phyloP scores from a whole-genome alignment of 306 rosid species.

The Trifolium dubium region DNA sequence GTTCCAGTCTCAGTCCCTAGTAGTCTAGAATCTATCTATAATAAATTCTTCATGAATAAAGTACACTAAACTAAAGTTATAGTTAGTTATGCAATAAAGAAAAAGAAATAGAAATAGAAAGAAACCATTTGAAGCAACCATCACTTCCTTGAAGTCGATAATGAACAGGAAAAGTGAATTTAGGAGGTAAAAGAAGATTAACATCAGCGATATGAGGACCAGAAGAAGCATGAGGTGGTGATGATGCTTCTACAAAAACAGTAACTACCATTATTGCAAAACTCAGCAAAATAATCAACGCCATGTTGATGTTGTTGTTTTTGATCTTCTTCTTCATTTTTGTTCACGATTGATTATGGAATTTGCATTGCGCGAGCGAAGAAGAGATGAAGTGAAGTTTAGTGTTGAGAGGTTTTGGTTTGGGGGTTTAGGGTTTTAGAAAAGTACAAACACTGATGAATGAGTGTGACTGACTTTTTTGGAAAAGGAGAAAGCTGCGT shows the following conservation, averaged over 20 bases:
- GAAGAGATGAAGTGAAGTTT: background rate
- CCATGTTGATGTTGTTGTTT: background rate
- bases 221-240: slow-evolving; percentile 50
- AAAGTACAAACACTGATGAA: background rate
- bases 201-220: slow-evolving; percentile 95
- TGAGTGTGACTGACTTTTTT: background rate
- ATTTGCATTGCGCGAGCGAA: background rate
- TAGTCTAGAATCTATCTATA: background rate
- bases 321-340: slow-evolving; percentile 28
- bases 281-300: slow-evolving; percentile 22
- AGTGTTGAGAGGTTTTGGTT: background rate
- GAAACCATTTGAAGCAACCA: slow-evolving; percentile 90
- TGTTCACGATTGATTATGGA: background rate
- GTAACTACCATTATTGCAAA: background rate
- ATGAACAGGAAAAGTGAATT: slow-evolving; percentile 80
- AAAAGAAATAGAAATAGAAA: background rate
- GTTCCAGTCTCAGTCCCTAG: too few relatives aligned
- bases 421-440: slow-evolving; percentile 35
- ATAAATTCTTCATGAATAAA: background rate
- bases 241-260: background rate
- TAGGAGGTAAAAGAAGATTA: slow-evolving; percentile 83
- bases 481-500: background rate
- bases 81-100: background rate
- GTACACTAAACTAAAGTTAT: background rate
- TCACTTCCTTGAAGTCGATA: slow-evolving; percentile 89